These are phyloP conservation scores for Microcyclosporella mali DNA, from an alignment of 2,329 filamentous ascomycete species.

Conservation along the genomic window DNA sequence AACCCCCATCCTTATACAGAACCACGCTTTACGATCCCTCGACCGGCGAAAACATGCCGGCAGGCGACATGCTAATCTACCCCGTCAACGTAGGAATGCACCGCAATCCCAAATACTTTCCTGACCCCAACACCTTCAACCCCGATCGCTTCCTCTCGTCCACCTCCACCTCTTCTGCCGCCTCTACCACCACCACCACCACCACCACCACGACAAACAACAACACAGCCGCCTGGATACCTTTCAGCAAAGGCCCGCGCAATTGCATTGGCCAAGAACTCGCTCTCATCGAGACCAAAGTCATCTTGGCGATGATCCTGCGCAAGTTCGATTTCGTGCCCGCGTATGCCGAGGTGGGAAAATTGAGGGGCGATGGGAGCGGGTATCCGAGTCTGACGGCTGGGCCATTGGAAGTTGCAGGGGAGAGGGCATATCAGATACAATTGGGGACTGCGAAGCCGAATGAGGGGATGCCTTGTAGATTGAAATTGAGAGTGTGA, in stretches of 20 bases:
- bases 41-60: slow-evolving; percentile 40
- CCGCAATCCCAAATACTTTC: slow-evolving; percentile 35
- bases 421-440: slow-evolving; percentile 32
- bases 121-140: slow-evolving; percentile 17
- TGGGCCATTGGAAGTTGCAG: slow-evolving; percentile 27
- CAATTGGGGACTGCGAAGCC: slow-evolving; percentile 32
- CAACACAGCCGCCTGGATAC: slow-evolving; percentile 44
- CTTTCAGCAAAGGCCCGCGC: slow-evolving; percentile 51
- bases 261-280: slow-evolving; percentile 55
- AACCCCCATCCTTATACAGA: neutral
- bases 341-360: slow-evolving; percentile 33
- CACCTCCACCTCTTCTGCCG: neutral
- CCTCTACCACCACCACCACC: slow-evolving; percentile 37
- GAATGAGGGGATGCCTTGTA: slow-evolving; percentile 31
- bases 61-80: slow-evolving; percentile 41
- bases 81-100: slow-evolving; percentile 37
- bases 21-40: slow-evolving; percentile 35
- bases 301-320: slow-evolving; percentile 46
- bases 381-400: slow-evolving; percentile 25
- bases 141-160: slow-evolving; percentile 28
- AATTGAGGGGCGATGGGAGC: slow-evolving; percentile 32
- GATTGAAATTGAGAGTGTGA: slow-evolving; percentile 19
- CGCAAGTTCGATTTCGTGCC: slow-evolving; percentile 46
- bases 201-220: slow-evolving; percentile 39
- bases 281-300: slow-evolving; percentile 48